Base-by-base conservation (phyloP, 139 green algal genomes). In the Chlamydomonas sp. region DNA sequence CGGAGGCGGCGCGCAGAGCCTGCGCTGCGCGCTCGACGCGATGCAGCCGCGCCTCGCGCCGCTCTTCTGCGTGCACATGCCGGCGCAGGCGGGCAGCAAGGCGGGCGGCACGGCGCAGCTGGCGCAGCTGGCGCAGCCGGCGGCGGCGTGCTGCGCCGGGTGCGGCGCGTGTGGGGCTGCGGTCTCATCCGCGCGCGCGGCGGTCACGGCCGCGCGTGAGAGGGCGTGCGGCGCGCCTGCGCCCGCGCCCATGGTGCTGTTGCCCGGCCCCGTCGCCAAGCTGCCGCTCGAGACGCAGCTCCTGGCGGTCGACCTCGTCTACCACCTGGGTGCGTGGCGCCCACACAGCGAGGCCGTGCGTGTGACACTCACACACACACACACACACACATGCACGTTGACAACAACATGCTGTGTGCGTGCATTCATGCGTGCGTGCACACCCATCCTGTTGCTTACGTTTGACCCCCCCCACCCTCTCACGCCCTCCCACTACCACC, bases 1-100 rank as follows among this genome's bases (percentile, higher is more conserved):
- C 16, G 43, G 13, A 26, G 22, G 47, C 47, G 22, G 47, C 47
- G 20, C 20, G 26, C 54, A n/a, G 26, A 64, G 24, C 54, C n/a
- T 72, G 2, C 2, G 31, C 30, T 8, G n/a, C 2, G 50, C 49
- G 3, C 67, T 73, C 5, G 57, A 34, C 3, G 31, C 38, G 30
- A 33, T 76, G 67, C 76, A 85, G 71, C 73, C 43, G 30, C 76
- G 82, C 71, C 62, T 83, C n/a, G 69, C 64, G 16, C 76, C 76
- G 30, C 68, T 83, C 20, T 76, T 83, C 65, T 60, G 36, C 1
- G 29, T 67, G 5, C 48, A 73, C 43, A 47, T 82, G 73, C 73
- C 77, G 1, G 65, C 38, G 1, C 43, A 58, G 10, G 68, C 68
- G 35, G 62, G 72, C 67, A 67, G 13, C 33, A 54, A 37, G 60